phyloP scores from a whole-genome alignment of 2,329 filamentous ascomycete species.

The Ophiostoma australiae region DNA sequence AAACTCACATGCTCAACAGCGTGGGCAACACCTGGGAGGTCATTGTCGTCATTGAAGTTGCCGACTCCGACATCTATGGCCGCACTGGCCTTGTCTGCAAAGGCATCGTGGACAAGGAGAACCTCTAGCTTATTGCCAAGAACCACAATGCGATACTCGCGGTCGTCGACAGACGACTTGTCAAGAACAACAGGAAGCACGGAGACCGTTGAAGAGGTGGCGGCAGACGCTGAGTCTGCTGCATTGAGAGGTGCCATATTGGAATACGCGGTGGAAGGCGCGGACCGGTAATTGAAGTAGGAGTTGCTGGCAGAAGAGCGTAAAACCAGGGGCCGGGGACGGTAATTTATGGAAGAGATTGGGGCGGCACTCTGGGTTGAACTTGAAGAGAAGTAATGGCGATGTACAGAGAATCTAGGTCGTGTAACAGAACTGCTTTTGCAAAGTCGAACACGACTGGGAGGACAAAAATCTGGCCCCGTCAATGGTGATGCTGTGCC shows the following conservation, averaged over 20 bases:
- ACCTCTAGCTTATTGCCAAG: slow-evolving; percentile 85
- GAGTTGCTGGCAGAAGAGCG: background rate
- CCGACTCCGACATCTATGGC: slow-evolving; percentile 94
- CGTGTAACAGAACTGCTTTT: slow-evolving; percentile 16
- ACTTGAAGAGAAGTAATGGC: background rate
- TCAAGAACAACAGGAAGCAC: slow-evolving; percentile 65
- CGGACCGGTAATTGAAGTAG: background rate
- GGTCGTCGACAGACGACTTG: slow-evolving; percentile 78
- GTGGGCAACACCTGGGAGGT: slow-evolving; percentile 93
- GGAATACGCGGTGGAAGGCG: background rate
- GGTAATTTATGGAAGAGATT: background rate
- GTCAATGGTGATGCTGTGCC: slow-evolving; percentile 15
- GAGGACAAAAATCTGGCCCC: background rate
- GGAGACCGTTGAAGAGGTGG: background rate
- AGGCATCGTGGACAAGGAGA: slow-evolving; percentile 84
- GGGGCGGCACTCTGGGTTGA: background rate
- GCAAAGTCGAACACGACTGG: background rate
- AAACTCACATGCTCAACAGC: slow-evolving; percentile 75
- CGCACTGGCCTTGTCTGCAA: slow-evolving; percentile 95
- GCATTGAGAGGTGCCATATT: slow-evolving; percentile 15
- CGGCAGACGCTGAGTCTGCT: background rate
- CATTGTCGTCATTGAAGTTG: slow-evolving; percentile 84
- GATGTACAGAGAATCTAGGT: background rate
- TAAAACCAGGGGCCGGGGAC: background rate
- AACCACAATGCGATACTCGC: slow-evolving; percentile 79